Evolutionary conservation across 1,139 yeast genomes (phyloP).

Genomic region (Yamadazyma diddensiae): DNA sequence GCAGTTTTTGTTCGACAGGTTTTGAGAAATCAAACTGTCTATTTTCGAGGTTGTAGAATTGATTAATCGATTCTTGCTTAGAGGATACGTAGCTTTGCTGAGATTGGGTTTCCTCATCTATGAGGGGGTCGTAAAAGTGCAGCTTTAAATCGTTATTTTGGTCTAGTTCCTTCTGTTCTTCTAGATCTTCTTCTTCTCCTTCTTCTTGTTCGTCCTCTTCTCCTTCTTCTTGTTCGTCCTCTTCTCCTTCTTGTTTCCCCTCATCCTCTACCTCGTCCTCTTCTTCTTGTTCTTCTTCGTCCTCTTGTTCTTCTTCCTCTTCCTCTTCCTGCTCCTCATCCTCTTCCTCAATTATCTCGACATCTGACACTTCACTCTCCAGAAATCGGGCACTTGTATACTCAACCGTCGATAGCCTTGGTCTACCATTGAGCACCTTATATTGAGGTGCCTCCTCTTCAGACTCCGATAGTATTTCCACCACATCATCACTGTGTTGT

Average conservation of each 20-base stretch:
- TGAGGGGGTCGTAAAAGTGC: no score
- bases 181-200: constrained; percentile 5
- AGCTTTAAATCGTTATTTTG: no score
- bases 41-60: neutral
- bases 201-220: neutral
- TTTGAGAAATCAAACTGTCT: constrained; percentile 1
- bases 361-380: constrained; percentile 11
- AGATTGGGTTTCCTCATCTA: constrained; percentile 1
- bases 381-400: constrained; percentile 4
- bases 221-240: neutral
- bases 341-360: constrained; percentile 11
- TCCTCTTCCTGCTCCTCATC: constrained; percentile 8
- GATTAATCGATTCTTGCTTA: neutral
- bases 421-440: neutral
- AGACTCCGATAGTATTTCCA: constrained; percentile 14
- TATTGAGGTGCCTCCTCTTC: constrained; percentile 7
- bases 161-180: no score
- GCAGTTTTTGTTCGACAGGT: neutral
- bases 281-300: neutral
- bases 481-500: constrained; percentile 14
- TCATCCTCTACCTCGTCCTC: no score
- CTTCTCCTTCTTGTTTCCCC: neutral
- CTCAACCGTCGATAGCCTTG: neutral
- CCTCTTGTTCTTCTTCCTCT: constrained; percentile 4
- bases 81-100: neutral